Percentiles rank a stretch among this genome's conserved stretches.
Conservation (phyloP, 495 filamentous ascomycete species). For the Neurospora sp. region DNA sequence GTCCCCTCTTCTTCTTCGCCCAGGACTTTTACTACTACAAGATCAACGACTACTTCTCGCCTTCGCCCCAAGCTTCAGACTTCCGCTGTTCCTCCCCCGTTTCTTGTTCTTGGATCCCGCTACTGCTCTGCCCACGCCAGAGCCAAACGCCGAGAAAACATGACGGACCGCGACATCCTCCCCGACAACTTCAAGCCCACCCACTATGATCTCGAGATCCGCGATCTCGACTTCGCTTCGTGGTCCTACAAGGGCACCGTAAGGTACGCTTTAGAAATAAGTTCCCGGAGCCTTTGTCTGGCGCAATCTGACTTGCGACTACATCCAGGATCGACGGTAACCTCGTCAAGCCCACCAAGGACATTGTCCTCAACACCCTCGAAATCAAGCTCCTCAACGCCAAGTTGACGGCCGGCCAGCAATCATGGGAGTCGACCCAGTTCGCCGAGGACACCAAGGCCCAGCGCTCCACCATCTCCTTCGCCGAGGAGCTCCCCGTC, state of each 20-base stretch:
- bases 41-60: background rate
- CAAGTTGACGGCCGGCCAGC: conserved; percentile 33
- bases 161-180: conserved; percentile 46
- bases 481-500: conserved; percentile 55
- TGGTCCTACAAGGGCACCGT: conserved; percentile 83
- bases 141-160: conserved; percentile 18
- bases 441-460: conserved; percentile 71
- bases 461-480: conserved; percentile 66
- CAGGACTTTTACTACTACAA: background rate
- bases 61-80: background rate
- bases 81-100: background rate
- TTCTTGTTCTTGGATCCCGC: background rate
- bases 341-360: conserved; percentile 50
- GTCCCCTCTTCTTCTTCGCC: background rate
- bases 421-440: conserved; percentile 47
- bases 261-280: conserved; percentile 31
- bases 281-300: background rate
- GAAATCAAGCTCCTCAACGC: conserved; percentile 52
- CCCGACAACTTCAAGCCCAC: conserved; percentile 62
- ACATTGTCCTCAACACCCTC: conserved; percentile 66
- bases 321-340: conserved; percentile 38
- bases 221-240: conserved; percentile 60
- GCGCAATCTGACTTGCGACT: background rate
- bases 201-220: conserved; percentile 78
- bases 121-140: background rate